Conservation (phyloP, 176 grass and related monocot genomes). For the Zoysia japonica region DNA sequence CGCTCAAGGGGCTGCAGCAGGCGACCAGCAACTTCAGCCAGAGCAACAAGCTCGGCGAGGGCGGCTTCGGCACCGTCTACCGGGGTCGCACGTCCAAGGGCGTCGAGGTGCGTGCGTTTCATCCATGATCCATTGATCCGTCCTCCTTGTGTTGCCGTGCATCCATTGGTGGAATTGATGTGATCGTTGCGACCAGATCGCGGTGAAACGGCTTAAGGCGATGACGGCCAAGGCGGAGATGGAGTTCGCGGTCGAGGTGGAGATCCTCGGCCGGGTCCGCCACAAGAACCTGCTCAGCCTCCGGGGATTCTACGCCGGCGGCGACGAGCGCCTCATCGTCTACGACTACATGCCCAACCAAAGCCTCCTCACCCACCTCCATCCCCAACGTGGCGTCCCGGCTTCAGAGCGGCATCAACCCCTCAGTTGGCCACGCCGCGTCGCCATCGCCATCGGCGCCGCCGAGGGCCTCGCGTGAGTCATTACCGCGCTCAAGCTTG, state of each 20-base stretch:
- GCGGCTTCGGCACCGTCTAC: conserved; percentile 83
- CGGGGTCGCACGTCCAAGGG: conserved; percentile 59
- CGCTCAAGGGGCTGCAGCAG: conserved; percentile 61
- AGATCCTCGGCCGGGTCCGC: conserved; percentile 68
- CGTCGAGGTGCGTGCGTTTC: conserved; percentile 43
- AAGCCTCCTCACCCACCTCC: conserved; percentile 68
- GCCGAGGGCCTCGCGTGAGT: conserved; percentile 67
- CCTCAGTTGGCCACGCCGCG: conserved; percentile 63
- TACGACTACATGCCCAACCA: conserved; percentile 93
- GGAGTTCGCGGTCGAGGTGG: conserved; percentile 83
- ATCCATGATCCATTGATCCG: background rate
- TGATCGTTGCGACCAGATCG: conserved; percentile 37
- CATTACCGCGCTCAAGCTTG: background rate
- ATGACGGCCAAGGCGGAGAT: conserved; percentile 75
- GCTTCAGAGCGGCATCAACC: conserved; percentile 36
- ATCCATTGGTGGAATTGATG: background rate
- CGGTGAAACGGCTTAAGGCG: conserved; percentile 73
- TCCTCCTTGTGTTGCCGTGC: background rate
- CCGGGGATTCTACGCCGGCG: conserved; percentile 65
- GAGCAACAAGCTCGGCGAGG: conserved; percentile 67
- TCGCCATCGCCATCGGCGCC: conserved; percentile 62
- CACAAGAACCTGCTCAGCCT: conserved; percentile 77
- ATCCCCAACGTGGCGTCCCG: conserved; percentile 45
- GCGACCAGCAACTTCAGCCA: conserved; percentile 74
- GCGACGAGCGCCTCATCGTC: conserved; percentile 72